Percentiles rank a stretch among this genome's conserved stretches.
Conservation (phyloP, 805 yeast genomes). For the Wickerhamomyces chambardii region DNA sequence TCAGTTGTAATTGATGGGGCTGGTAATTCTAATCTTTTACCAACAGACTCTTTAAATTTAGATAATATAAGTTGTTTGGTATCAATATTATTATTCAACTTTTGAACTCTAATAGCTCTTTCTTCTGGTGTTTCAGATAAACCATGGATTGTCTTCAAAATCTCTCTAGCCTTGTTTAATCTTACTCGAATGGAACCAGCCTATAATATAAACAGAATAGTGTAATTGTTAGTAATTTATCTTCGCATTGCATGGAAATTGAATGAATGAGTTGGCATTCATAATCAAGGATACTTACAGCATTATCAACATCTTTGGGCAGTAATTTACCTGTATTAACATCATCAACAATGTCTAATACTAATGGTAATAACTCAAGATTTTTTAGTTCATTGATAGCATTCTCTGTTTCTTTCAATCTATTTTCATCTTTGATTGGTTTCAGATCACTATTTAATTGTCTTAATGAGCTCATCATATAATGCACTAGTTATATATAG, state of each 20-base stretch:
- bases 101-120: constrained; percentile 22
- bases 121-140: constrained; percentile 32
- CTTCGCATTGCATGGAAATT: too few relatives aligned
- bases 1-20: constrained; percentile 1
- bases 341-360: constrained; percentile 30
- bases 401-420: constrained; percentile 3
- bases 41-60: constrained; percentile 12
- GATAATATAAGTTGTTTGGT: constrained; percentile 17
- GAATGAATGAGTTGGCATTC: too few relatives aligned
- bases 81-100: constrained; percentile 21
- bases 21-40: constrained; percentile 4
- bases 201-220: too few relatives aligned
- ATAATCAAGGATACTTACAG: constrained; percentile 26
- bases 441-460: not conserved
- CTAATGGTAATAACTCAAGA: constrained; percentile 28
- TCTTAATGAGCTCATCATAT: not conserved
- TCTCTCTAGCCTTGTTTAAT: constrained; percentile 23
- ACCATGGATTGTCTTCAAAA: constrained; percentile 33
- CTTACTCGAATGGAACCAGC: constrained; percentile 37
- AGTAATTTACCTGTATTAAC: constrained; percentile 27
- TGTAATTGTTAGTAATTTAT: too few relatives aligned
- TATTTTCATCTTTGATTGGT: not conserved
- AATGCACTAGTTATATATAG: too few relatives aligned
- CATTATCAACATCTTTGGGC: constrained; percentile 34
- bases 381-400: constrained; percentile 21